These are phyloP conservation scores for Cytospora leucostoma DNA, from an alignment of 2,329 filamentous ascomycete species.

Conservation along the genomic window DNA sequence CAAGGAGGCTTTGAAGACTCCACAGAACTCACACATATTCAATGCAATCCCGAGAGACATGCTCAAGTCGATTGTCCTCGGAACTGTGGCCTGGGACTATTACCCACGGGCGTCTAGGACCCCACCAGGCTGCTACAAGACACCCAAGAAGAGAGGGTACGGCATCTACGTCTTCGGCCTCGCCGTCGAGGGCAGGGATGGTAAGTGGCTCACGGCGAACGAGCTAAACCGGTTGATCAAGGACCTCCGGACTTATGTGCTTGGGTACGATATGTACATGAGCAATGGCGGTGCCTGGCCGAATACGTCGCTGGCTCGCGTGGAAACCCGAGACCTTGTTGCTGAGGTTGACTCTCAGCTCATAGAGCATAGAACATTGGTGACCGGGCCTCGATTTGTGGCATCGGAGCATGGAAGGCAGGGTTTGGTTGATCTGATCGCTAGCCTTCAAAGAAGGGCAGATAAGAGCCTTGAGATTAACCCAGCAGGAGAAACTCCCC, in stretches of 20 bases:
- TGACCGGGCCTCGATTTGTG: neutral
- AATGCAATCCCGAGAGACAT: neutral
- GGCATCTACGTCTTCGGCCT: slow-evolving; percentile 5
- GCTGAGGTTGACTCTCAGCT: neutral
- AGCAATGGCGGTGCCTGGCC: neutral
- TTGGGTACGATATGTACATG: neutral
- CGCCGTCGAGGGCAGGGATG: neutral
- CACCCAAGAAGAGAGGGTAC: neutral
- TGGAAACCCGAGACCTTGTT: neutral
- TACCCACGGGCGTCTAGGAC: neutral
- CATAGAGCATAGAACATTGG: neutral
- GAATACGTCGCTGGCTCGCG: neutral
- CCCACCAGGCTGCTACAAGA: neutral
- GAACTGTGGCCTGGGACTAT: slow-evolving; percentile 7
- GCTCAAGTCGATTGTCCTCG: slow-evolving; percentile 1
- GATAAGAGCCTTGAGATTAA: neutral
- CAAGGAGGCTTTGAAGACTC: neutral
- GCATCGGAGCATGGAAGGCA: neutral
- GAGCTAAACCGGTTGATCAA: neutral
- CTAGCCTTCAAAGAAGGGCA: neutral
- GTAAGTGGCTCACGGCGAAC: neutral
- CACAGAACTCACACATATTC: neutral
- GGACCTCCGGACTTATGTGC: neutral
- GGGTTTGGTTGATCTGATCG: neutral
- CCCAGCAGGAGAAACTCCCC: neutral